Percentiles rank a stretch among this genome's conserved stretches.
phyloP scores from a whole-genome alignment of 1,284 basidiomycete genomes.

The Sanguinoderma infundibulare region DNA sequence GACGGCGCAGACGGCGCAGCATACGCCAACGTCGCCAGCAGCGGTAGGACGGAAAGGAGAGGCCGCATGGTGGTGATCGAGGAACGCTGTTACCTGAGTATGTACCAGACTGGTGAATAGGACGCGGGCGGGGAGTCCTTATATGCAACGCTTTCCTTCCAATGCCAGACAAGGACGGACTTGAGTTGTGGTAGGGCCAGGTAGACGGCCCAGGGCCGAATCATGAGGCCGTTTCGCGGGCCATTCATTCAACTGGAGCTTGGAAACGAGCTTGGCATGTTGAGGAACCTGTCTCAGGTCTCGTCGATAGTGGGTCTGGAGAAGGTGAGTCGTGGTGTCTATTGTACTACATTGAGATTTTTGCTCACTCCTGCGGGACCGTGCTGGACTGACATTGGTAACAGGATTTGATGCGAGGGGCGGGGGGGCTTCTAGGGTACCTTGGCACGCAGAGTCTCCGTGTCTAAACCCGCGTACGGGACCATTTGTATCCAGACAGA shows the following conservation, averaged over 20 bases:
- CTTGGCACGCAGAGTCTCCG: neutral
- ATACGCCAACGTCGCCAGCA: neutral
- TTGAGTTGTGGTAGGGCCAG: neutral
- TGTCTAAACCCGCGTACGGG: neutral
- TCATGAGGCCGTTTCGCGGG: neutral
- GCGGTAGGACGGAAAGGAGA: neutral
- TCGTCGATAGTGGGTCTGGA: neutral
- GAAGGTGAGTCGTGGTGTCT: neutral
- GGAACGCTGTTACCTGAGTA: neutral
- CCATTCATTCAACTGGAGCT: neutral
- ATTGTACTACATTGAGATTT: neutral
- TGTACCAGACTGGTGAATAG: neutral
- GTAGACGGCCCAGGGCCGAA: neutral
- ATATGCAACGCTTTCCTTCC: neutral
- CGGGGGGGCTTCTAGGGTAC: neutral
- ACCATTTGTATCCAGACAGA: neutral
- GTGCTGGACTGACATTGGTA: neutral
- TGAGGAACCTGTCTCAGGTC: neutral
- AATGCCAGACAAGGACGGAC: no score
- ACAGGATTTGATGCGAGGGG: neutral
- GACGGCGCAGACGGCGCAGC: slow-evolving; percentile 13
- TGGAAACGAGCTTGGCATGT: neutral
- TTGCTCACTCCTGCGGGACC: neutral
- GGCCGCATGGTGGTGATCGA: neutral
- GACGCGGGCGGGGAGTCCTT: neutral